A percentile compares a stretch with the other conserved stretches of the same genome.
phyloP scores from a whole-genome alignment of 2,329 filamentous ascomycete genomes.

The Tolypocladium sp. region DNA sequence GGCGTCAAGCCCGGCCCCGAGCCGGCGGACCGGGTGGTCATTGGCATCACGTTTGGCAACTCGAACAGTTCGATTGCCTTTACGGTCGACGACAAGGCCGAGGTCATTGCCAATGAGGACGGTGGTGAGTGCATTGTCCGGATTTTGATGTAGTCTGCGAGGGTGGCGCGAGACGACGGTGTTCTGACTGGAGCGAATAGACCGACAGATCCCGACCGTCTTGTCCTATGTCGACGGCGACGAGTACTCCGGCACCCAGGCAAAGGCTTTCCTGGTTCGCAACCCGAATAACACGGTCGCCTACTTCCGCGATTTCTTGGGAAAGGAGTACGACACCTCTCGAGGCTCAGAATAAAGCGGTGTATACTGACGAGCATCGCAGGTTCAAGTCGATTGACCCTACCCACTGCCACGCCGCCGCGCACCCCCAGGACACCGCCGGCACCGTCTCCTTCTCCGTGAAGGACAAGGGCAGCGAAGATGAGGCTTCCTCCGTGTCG shows the following conservation, averaged over 20 bases:
- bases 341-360: too few species aligned
- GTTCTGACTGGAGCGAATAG: slow-evolving; percentile 33
- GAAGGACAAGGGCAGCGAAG: slow-evolving; percentile 61
- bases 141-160: neutral
- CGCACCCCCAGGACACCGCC: slow-evolving; percentile 71
- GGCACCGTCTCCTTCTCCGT: slow-evolving; percentile 73
- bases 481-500: slow-evolving; percentile 56
- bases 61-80: slow-evolving; percentile 96
- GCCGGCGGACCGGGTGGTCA: slow-evolving; percentile 58
- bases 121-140: slow-evolving; percentile 54
- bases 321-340: slow-evolving; percentile 62
- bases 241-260: slow-evolving; percentile 93
- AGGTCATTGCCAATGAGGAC: slow-evolving; percentile 98
- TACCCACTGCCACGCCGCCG: slow-evolving; percentile 85
- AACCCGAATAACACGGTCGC: slow-evolving; percentile 90
- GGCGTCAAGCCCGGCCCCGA: slow-evolving; percentile 33
- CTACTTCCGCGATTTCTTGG: slow-evolving; percentile 92
- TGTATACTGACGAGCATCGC: slow-evolving; percentile 4
- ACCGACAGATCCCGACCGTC: slow-evolving; percentile 92
- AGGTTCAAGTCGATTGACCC: slow-evolving; percentile 94
- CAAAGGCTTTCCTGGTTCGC: slow-evolving; percentile 85
- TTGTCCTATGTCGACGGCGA: slow-evolving; percentile 93
- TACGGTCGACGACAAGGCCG: slow-evolving; percentile 86
- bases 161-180: neutral
- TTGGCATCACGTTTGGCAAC: slow-evolving; percentile 97